Percentiles rank a stretch among this genome's conserved stretches.
phyloP scores from a whole-genome alignment of 106 monocot species.

The Amphibolis antarctica region DNA sequence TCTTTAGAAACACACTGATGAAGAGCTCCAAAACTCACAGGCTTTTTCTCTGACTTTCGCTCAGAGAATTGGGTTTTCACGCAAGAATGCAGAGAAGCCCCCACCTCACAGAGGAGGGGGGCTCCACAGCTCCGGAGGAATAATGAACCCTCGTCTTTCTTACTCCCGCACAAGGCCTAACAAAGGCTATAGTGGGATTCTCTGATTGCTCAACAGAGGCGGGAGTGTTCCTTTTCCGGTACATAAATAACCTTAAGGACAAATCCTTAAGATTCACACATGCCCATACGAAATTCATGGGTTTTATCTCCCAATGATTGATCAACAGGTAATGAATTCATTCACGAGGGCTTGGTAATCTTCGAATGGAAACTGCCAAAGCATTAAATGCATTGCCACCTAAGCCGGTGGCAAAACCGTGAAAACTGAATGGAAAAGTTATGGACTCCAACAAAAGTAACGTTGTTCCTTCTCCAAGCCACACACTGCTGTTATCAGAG shows the following conservation, averaged over 20 bases:
- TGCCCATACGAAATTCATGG: constrained; percentile 11
- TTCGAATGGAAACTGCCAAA: too few species aligned
- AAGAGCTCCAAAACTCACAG: constrained; percentile 13
- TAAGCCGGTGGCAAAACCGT: too few species aligned
- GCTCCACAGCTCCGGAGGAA: constrained; percentile 30
- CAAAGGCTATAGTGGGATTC: constrained; percentile 30
- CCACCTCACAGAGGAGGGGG: too few species aligned
- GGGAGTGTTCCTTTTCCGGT: constrained; percentile 5
- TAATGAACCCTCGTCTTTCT: constrained; percentile 10
- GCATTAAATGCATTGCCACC: too few species aligned
- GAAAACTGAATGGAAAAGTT: too few species aligned
- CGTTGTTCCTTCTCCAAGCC: too few species aligned
- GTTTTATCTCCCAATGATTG: constrained; percentile 33
- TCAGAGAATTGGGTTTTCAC: constrained; percentile 54
- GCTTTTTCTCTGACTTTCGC: constrained; percentile 24
- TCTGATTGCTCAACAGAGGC: constrained; percentile 23
- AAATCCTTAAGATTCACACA: constrained; percentile 4
- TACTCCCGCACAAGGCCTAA: constrained; percentile 18
- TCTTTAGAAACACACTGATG: constrained; percentile 10
- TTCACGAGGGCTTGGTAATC: too few species aligned
- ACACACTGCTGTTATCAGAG: too few species aligned
- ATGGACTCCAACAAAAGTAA: too few species aligned
- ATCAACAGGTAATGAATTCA: constrained; percentile 18
- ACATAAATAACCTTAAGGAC: neutral
- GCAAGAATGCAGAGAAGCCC: constrained; percentile 18